A percentile compares a stretch with the other conserved stretches of the same genome.
These are phyloP conservation scores for Pouteria campechiana DNA, from an alignment of 179 eudicot species.

Conservation along the genomic window DNA sequence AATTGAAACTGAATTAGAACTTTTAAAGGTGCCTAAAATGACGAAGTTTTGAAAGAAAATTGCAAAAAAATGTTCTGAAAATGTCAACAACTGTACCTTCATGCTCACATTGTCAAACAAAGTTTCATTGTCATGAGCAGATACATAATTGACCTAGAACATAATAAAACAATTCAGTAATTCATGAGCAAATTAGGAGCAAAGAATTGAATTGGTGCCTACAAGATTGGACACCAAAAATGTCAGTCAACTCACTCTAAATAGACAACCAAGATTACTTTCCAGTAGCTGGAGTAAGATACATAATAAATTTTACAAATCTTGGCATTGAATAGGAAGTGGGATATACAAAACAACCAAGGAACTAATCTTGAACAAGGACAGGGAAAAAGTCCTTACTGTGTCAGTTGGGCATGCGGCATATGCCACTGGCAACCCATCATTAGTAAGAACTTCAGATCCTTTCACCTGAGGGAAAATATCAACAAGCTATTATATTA, in stretches of 20 bases:
- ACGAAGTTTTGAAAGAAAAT: background rate
- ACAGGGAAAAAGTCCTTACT: slow-evolving; percentile 51
- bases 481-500: background rate
- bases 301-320: too few relatives aligned
- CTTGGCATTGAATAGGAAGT: too few relatives aligned
- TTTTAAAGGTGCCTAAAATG: background rate
- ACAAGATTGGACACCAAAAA: too few relatives aligned
- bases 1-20: slow-evolving; percentile 7
- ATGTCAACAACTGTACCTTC: slow-evolving; percentile 72
- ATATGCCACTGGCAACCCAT: slow-evolving; percentile 71
- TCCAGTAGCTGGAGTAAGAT: too few relatives aligned
- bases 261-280: too few relatives aligned
- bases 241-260: too few relatives aligned
- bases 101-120: slow-evolving; percentile 82
- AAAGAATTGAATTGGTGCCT: background rate
- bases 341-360: too few relatives aligned
- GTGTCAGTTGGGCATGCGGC: slow-evolving; percentile 76
- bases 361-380: too few relatives aligned
- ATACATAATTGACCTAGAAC: slow-evolving; percentile 76
- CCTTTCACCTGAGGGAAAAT: slow-evolving; percentile 66
- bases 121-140: slow-evolving; percentile 98
- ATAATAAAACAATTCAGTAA: background rate
- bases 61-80: too few relatives aligned
- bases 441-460: slow-evolving; percentile 56
- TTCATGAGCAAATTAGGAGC: background rate